Evolutionary conservation across 2,329 filamentous ascomycete genomes (phyloP).

Genomic region (Chaetomium sp.): DNA sequence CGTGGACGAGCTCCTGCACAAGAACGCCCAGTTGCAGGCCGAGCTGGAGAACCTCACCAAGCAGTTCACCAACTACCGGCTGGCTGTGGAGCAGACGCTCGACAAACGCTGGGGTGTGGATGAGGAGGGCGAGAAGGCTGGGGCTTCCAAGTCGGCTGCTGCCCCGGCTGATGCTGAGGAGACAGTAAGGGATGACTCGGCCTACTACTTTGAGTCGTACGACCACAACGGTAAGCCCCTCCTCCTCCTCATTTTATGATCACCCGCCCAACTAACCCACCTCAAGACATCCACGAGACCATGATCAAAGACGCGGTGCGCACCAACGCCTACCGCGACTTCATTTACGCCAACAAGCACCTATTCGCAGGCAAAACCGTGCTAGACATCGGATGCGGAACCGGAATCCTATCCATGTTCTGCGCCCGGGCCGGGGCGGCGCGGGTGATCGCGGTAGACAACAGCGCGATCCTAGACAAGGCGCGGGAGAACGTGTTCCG

Average conservation of each 20-base stretch:
- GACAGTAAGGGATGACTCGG: conserved; percentile 44
- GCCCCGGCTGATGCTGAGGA: conserved; percentile 28
- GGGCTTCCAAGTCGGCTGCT: conserved; percentile 33
- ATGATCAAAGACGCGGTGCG: conserved; percentile 92
- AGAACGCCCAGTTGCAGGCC: conserved; percentile 60
- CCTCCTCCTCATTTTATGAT: not conserved
- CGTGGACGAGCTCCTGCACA: conserved; percentile 41
- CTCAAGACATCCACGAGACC: conserved; percentile 81
- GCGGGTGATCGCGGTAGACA: conserved; percentile 87
- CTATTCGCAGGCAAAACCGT: conserved; percentile 85
- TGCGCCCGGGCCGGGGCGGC: conserved; percentile 87
- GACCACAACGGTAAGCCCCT: conserved; percentile 57
- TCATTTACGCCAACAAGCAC: conserved; percentile 89
- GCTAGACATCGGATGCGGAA: conserved; percentile 87
- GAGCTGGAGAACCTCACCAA: conserved; percentile 60
- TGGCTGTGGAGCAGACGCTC: conserved; percentile 66
- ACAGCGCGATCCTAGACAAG: conserved; percentile 85
- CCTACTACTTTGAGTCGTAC: conserved; percentile 64
- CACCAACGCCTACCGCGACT: conserved; percentile 91
- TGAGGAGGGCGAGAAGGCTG: conserved; percentile 44
- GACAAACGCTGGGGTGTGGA: conserved; percentile 66
- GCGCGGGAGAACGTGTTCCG: conserved; percentile 81
- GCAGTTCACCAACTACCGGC: conserved; percentile 67
- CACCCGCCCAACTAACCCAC: not conserved
- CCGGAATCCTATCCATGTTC: conserved; percentile 90